phyloP scores from a whole-genome alignment of 2,329 filamentous ascomycete species.

The Aurifilum marmelostoma region DNA sequence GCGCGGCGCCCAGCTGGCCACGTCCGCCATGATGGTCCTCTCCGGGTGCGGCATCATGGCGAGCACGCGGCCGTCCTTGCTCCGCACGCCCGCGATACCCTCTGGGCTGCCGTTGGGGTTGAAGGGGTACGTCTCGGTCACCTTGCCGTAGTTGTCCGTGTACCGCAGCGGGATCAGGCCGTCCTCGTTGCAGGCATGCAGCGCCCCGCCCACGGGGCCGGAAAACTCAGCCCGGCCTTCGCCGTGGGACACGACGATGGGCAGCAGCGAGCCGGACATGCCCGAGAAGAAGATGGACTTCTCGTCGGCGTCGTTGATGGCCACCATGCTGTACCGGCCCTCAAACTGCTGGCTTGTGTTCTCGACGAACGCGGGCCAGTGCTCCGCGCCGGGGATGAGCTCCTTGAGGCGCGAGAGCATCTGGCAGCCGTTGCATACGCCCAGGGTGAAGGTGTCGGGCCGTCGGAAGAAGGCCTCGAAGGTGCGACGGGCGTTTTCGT shows the following conservation, averaged over 20 bases:
- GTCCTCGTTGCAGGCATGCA: slow-evolving; percentile 61
- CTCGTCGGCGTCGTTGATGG: slow-evolving; percentile 64
- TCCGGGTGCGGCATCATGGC: slow-evolving; percentile 95
- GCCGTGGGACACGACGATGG: slow-evolving; percentile 87
- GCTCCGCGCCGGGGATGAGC: slow-evolving; percentile 80
- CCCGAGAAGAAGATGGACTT: slow-evolving; percentile 87
- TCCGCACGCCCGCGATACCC: slow-evolving; percentile 80
- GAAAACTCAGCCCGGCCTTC: slow-evolving; percentile 81
- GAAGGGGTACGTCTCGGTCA: slow-evolving; percentile 82
- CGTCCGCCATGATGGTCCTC: slow-evolving; percentile 80
- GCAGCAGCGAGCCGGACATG: slow-evolving; percentile 80
- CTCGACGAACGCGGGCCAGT: slow-evolving; percentile 85
- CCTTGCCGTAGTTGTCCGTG: slow-evolving; percentile 76
- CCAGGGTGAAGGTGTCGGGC: slow-evolving; percentile 86
- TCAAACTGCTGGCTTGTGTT: slow-evolving; percentile 91
- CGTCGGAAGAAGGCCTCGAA: slow-evolving; percentile 87
- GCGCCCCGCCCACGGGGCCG: slow-evolving; percentile 47
- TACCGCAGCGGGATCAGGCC: slow-evolving; percentile 80
- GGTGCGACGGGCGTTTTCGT: slow-evolving; percentile 73
- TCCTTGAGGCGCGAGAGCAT: slow-evolving; percentile 85
- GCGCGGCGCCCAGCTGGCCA: slow-evolving; percentile 72
- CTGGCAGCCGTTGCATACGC: slow-evolving; percentile 97
- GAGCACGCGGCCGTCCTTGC: slow-evolving; percentile 76
- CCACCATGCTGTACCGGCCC: slow-evolving; percentile 80
- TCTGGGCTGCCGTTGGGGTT: slow-evolving; percentile 85